Evolutionary conservation across 2,329 filamentous ascomycete species (phyloP).

Genomic region (Daldinia eschscholtzii): DNA sequence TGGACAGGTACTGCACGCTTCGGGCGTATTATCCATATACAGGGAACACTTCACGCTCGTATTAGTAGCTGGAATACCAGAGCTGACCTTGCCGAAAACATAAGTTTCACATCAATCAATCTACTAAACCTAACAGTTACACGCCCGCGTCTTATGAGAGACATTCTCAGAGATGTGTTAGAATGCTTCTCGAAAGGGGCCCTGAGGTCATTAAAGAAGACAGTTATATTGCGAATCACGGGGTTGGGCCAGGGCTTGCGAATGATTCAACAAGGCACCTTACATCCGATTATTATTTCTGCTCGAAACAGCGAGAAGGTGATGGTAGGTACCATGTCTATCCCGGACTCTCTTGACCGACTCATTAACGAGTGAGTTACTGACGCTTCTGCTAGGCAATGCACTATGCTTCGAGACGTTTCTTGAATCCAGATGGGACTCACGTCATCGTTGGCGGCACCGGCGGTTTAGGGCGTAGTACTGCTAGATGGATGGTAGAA

Average conservation of each 20-base stretch:
- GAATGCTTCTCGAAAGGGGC: slow-evolving; percentile 23
- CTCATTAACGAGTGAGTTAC: neutral
- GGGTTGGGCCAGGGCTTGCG: slow-evolving; percentile 28
- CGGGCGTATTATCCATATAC: slow-evolving; percentile 41
- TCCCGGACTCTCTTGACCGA: neutral
- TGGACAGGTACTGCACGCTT: slow-evolving; percentile 37
- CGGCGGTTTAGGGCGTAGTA: slow-evolving; percentile 48
- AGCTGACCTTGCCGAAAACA: slow-evolving; percentile 36
- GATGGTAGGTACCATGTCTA: slow-evolving; percentile 28
- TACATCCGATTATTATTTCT: slow-evolving; percentile 37
- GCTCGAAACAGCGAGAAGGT: slow-evolving; percentile 30
- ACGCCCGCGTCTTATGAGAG: slow-evolving; percentile 40
- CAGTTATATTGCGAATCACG: slow-evolving; percentile 27
- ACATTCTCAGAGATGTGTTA: slow-evolving; percentile 36
- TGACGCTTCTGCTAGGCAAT: slow-evolving; percentile 30
- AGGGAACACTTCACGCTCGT: slow-evolving; percentile 28
- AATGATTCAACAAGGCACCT: slow-evolving; percentile 37
- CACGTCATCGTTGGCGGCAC: slow-evolving; percentile 53
- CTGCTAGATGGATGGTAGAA: slow-evolving; percentile 46
- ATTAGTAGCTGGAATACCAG: slow-evolving; percentile 28
- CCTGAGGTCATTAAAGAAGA: slow-evolving; percentile 37
- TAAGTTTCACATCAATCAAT: slow-evolving; percentile 39
- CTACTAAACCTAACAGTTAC: slow-evolving; percentile 31
- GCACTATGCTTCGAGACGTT: slow-evolving; percentile 32
- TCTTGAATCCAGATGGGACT: slow-evolving; percentile 45